A percentile compares a stretch with the other conserved stretches of the same genome.
These are phyloP conservation scores for Thelonectria rubi DNA, from an alignment of 2,329 filamentous ascomycete species.

Conservation along the genomic window DNA sequence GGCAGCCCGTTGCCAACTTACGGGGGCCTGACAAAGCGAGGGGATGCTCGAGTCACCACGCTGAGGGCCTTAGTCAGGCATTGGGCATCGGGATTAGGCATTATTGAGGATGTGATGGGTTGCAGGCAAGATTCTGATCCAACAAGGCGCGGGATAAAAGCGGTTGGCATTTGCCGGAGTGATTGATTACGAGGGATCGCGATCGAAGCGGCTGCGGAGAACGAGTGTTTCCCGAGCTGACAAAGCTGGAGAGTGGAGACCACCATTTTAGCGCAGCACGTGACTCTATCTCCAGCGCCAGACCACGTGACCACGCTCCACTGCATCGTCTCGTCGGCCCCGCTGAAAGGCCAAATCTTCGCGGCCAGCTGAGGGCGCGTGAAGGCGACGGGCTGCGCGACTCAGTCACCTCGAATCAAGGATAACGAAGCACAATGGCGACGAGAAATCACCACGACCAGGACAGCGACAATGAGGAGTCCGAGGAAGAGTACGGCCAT, in stretches of 20 bases:
- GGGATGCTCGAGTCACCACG: conserved; percentile 18
- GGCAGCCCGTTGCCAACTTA: conserved; percentile 5
- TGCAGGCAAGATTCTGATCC: neutral
- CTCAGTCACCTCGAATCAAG: conserved; percentile 1
- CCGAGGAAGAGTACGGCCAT: conserved; percentile 1
- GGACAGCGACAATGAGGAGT: conserved; percentile 5
- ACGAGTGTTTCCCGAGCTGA: conserved; percentile 10
- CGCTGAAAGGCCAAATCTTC: conserved; percentile 4
- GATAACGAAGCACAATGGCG: conserved; percentile 10
- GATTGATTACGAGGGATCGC: neutral
- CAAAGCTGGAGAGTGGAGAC: neutral
- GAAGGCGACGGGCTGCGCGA: conserved; percentile 10
- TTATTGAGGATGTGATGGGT: neutral
- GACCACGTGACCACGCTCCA: conserved; percentile 20
- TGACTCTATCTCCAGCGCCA: neutral
- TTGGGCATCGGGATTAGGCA: conserved; percentile 5
- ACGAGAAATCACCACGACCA: conserved; percentile 2
- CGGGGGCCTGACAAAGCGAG: conserved; percentile 19
- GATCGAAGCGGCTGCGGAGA: neutral
- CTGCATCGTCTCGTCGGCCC: neutral
- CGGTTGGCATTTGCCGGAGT: neutral
- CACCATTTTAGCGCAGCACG: neutral
- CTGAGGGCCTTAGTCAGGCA: conserved; percentile 15
- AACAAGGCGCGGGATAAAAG: neutral
- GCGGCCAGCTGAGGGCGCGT: conserved; percentile 6